A percentile compares a stretch with the other conserved stretches of the same genome.
Conservation (phyloP, 78 protist species). For the Capsaspora owczarzaki region DNA sequence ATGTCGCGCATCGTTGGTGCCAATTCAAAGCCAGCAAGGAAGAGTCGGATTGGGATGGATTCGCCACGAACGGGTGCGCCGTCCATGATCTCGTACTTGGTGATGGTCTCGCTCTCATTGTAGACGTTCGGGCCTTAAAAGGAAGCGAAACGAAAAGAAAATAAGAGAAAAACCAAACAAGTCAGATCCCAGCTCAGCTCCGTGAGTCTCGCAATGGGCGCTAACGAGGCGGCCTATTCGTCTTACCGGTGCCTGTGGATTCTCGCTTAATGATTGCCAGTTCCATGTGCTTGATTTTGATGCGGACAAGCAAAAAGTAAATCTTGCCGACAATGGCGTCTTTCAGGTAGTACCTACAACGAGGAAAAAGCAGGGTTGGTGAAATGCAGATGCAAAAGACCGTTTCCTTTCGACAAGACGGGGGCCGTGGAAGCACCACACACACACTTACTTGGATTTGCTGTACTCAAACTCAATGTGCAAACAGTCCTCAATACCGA, state of each 20-base stretch:
- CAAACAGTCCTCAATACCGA: conserved; percentile 92
- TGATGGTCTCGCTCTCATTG: conserved; percentile 74
- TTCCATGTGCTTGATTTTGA: conserved; percentile 85
- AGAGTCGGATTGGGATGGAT: conserved; percentile 91
- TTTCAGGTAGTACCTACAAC: conserved; percentile 49
- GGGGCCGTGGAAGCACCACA: not conserved
- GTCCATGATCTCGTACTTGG: conserved; percentile 97
- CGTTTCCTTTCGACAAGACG: too few relatives aligned
- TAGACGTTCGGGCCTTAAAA: conserved; percentile 40
- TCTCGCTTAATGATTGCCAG: conserved; percentile 82
- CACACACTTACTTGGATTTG: conserved; percentile 57
- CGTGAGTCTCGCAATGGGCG: not conserved
- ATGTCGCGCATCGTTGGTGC: conserved; percentile 88
- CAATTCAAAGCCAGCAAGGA: conserved; percentile 76
- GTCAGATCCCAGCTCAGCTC: not conserved
- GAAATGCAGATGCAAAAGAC: too few relatives aligned
- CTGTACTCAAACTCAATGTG: conserved; percentile 97
- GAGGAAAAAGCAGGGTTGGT: not conserved
- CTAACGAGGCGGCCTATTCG: too few relatives aligned
- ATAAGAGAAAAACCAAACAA: not conserved
- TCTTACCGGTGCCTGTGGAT: not conserved
- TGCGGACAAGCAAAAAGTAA: conserved; percentile 74
- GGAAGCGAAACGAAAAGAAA: not conserved
- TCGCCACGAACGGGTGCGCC: conserved; percentile 91
- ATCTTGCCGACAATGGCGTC: conserved; percentile 89